A percentile compares a stretch with the other conserved stretches of the same genome.
Conservation (phyloP, 2,329 filamentous ascomycete genomes). For the Hymenoscyphus occultus region DNA sequence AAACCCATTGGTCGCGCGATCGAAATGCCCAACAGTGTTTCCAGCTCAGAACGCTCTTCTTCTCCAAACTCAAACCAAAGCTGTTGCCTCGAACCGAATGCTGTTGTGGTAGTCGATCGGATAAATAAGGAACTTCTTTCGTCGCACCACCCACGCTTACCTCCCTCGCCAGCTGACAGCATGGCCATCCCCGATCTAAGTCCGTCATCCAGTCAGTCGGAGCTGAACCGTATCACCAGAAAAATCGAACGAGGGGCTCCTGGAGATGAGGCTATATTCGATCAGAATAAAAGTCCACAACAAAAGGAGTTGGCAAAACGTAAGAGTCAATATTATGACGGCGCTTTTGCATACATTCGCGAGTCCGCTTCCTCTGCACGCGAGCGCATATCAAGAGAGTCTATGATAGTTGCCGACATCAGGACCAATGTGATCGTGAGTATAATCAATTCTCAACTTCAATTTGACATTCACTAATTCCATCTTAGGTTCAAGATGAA, state of each 20-base stretch:
- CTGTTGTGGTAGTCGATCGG: constrained; percentile 9
- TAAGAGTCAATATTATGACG: constrained; percentile 36
- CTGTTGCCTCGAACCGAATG: background rate
- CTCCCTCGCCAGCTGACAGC: constrained; percentile 31
- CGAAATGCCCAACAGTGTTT: constrained; percentile 8
- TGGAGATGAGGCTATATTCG: constrained; percentile 30
- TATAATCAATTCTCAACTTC: constrained; percentile 51
- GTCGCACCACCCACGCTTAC: constrained; percentile 23
- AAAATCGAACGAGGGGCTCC: constrained; percentile 32
- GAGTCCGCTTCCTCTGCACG: constrained; percentile 31
- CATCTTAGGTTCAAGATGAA: constrained; percentile 66
- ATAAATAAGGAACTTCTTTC: constrained; percentile 13
- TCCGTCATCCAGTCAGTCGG: constrained; percentile 19
- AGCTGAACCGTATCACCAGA: constrained; percentile 27
- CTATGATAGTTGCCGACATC: constrained; percentile 59
- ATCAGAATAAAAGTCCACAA: constrained; percentile 31
- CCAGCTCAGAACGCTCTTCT: background rate
- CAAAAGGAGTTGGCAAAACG: constrained; percentile 30
- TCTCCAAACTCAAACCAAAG: constrained; percentile 1
- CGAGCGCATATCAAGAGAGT: constrained; percentile 33
- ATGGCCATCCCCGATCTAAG: constrained; percentile 20
- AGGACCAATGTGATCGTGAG: constrained; percentile 62
- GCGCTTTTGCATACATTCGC: constrained; percentile 35
- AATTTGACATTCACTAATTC: constrained; percentile 61
- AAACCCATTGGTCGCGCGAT: background rate